A percentile compares a stretch with the other conserved stretches of the same genome.
These are phyloP conservation scores for Amanita rimosa DNA, from an alignment of 768 basidiomycete species.

Conservation along the genomic window DNA sequence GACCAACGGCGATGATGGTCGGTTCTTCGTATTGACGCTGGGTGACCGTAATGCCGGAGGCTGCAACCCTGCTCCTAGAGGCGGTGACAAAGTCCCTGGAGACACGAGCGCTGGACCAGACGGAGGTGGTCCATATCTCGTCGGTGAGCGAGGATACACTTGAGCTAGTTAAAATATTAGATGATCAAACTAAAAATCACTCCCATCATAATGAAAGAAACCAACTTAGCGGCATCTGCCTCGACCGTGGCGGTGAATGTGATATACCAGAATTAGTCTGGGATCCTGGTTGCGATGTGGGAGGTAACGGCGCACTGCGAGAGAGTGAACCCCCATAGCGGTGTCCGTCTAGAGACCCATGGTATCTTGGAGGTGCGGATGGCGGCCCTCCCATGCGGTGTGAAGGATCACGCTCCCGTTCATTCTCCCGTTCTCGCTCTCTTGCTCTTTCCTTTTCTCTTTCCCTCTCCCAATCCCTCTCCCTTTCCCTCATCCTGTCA, in stretches of 20 bases:
- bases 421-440: slow-evolving; percentile 1
- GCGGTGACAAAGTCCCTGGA: too few relatives aligned
- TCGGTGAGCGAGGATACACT: slow-evolving; percentile 13
- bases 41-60: too few relatives aligned
- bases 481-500: slow-evolving; percentile 10
- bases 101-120: slow-evolving; percentile 6
- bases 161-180: not conserved
- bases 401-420: slow-evolving; percentile 9
- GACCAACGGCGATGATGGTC: not conserved
- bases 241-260: slow-evolving; percentile 5
- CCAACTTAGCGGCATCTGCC: slow-evolving; percentile 2
- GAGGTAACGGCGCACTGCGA: slow-evolving; percentile 6
- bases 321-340: slow-evolving; percentile 19
- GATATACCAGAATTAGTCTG: not conserved
- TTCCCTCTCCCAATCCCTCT: slow-evolving; percentile 1
- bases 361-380: slow-evolving; percentile 19
- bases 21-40: not conserved
- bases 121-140: slow-evolving; percentile 14
- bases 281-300: not conserved
- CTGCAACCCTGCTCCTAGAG: too few relatives aligned
- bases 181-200: not conserved
- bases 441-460: slow-evolving; percentile 10
- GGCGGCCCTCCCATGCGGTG: slow-evolving; percentile 18
- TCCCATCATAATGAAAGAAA: not conserved
- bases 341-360: slow-evolving; percentile 21